phyloP scores from a whole-genome alignment of 1,284 basidiomycete genomes.

The Paramarasmius palmivorus region DNA sequence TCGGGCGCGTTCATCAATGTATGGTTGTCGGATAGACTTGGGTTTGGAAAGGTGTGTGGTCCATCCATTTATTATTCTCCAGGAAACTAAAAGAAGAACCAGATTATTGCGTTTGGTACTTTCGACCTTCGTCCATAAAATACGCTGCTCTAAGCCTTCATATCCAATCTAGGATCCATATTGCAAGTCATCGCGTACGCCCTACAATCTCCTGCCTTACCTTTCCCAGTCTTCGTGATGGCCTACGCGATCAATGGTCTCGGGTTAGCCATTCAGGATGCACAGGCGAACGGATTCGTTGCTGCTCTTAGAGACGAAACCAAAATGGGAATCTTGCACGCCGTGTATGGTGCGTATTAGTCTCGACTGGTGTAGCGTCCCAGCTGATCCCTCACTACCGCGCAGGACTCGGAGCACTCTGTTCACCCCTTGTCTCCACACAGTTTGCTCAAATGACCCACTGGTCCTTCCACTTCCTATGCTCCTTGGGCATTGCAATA shows the following conservation, averaged over 20 bases:
- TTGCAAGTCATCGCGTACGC: constrained; percentile 43
- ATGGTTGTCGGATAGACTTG: constrained; percentile 50
- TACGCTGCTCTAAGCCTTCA: not conserved
- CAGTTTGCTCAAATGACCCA: constrained; percentile 38
- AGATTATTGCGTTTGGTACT: constrained; percentile 40
- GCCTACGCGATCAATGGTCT: constrained; percentile 63
- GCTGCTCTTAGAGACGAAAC: constrained; percentile 44
- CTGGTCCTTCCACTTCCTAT: constrained; percentile 55
- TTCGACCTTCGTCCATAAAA: not conserved
- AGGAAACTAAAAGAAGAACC: not conserved
- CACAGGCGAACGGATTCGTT: constrained; percentile 58
- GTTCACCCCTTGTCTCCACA: constrained; percentile 47
- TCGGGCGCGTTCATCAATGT: constrained; percentile 45
- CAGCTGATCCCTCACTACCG: not conserved
- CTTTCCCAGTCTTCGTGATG: constrained; percentile 64
- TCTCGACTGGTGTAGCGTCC: not conserved
- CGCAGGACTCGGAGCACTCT: constrained; percentile 37
- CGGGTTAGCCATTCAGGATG: constrained; percentile 59
- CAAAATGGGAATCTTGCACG: constrained; percentile 62
- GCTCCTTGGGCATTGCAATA: constrained; percentile 49
- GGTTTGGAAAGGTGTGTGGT: constrained; percentile 55
- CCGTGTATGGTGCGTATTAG: constrained; percentile 43
- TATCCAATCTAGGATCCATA: constrained; percentile 17
- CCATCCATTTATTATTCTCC: not conserved
- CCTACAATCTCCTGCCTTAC: constrained; percentile 57